Evolutionary conservation across 2,329 filamentous ascomycete species (phyloP).

Genomic region (Hymenoscyphus scutula): DNA sequence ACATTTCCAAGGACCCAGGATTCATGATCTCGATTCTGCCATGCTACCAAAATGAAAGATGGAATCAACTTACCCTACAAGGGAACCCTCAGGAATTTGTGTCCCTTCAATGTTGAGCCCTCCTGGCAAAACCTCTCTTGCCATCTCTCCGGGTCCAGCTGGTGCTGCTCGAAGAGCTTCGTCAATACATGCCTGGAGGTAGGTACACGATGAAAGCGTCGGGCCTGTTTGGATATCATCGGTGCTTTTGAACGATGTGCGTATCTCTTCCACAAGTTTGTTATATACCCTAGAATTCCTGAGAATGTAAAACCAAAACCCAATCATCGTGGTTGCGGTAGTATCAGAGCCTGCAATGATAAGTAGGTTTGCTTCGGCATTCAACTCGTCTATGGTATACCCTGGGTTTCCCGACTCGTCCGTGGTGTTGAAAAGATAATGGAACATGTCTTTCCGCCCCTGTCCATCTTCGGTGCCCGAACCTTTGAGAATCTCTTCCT

Average conservation of each 20-base stretch:
- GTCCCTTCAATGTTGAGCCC: constrained; percentile 26
- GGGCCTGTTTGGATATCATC: constrained; percentile 17
- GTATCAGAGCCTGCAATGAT: constrained; percentile 39
- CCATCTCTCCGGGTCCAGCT: constrained; percentile 18
- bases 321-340: constrained; percentile 38
- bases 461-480: not conserved
- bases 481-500: constrained; percentile 1
- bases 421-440: constrained; percentile 67
- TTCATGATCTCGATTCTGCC: too few relatives aligned
- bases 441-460: constrained; percentile 55
- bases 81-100: constrained; percentile 39
- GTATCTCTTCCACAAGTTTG: constrained; percentile 28
- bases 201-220: constrained; percentile 31
- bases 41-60: too few relatives aligned
- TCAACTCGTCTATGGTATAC: constrained; percentile 35
- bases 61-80: constrained; percentile 36
- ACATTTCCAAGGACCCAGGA: too few relatives aligned
- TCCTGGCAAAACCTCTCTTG: constrained; percentile 14
- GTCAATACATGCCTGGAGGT: constrained; percentile 42
- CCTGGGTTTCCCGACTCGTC: constrained; percentile 60
- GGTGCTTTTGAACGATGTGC: constrained; percentile 1
- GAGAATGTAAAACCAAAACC: constrained; percentile 40
- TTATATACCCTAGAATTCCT: constrained; percentile 30
- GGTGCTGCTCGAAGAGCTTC: constrained; percentile 17
- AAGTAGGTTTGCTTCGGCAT: constrained; percentile 27